Base-by-base conservation (phyloP, 768 basidiomycete species). In the Suillus sp. region DNA sequence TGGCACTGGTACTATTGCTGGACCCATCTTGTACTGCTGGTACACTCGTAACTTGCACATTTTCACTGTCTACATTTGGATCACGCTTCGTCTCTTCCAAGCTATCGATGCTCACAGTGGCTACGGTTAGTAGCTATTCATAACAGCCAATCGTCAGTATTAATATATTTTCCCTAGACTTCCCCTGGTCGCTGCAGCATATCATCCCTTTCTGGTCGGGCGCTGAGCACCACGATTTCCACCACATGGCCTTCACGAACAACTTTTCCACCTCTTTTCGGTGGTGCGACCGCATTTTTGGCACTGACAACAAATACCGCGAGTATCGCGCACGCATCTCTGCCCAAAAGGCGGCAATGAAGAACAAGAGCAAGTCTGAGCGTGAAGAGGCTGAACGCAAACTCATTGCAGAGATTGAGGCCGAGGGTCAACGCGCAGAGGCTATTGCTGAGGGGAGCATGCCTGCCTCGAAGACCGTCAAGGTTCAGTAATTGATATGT, bases 201-300 rank as follows among this genome's bases (percentile, higher is more conserved):
- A 87, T 94, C 67, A 64, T 99, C 37, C 95, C 95, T 2, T 92
- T 99, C 84, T 99, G 96, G 96, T 91, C 92, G 8, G 96, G 96
- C 43, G 95, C 95, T 0, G 96, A 98, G 70, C 94, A 96, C 78
- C 96, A 97, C 74, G 96, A 98, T 73, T 98, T 95, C 86, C 96
- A 99, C 78, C 96, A 99, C 79, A 92, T 95, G 92, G 89, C 92
- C 4, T 96, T 95, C 81, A 87, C 86, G 57, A 95, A 95, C 82
- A 96, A 96, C 82, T 96, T 84, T 75, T 92, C 93, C 10, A 96
- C 95, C 8, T 92, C 90, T 25, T 97, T 97, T 87, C 86, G 95
- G 45, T 96, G 93, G 90, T 93, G 91, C 76, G 96, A 99, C 76
- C 83, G 84, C 64, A 77, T 94, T 67, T 89, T 92, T 71, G 95